Evolutionary conservation across 331 rosid species (phyloP), one percentile per base, ranked within the genome.

Genomic region (Stylosanthes scabra): DNA sequence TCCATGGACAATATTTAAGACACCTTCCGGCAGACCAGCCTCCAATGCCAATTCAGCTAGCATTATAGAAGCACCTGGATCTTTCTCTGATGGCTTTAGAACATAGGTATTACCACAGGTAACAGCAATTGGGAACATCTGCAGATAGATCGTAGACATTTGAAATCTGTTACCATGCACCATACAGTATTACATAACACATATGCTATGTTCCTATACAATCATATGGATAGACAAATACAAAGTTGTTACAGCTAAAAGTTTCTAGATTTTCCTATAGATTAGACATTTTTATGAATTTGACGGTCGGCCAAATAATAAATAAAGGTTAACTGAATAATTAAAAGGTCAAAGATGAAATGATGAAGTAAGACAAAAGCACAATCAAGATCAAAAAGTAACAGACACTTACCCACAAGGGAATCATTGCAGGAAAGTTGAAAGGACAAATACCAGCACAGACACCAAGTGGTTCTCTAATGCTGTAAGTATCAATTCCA

Each of bases 381-480:
- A 55, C 62, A 39, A 41, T 9, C 55, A 60, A 65, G 42, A 34
- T 34, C 39, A 34, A 34, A n/a, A 68, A 46, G 64, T 55, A 75
- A 62, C 74, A 63, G 62, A 70, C 47, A 77, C 95, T 76, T 76
- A 94, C 99, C 99, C 99, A 95, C 80, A 95, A 78, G 31, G 99
- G 97, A 84, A 95, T 91, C 99, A 95, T 95, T 62, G 99, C 97
- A 50, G 99, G 97, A 82, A 95, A 95, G 83, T 95, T 95, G 86
- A 95, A 91, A 60, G 99, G 97, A 81, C 99, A 95, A 82, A 95
- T 95, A 50, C 99, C 99, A 74, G 99, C 99, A 84, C 99, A 95
- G 64, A 95, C 91, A 68, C 99, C 97, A 64, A 95, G 88, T 5
- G 99, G 97, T 82, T 95, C 99, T 76, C 93, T 82, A 65, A 95